Evolutionary conservation across 139 green algal species (phyloP).

Genomic region (Tetradesmus obliquus): DNA sequence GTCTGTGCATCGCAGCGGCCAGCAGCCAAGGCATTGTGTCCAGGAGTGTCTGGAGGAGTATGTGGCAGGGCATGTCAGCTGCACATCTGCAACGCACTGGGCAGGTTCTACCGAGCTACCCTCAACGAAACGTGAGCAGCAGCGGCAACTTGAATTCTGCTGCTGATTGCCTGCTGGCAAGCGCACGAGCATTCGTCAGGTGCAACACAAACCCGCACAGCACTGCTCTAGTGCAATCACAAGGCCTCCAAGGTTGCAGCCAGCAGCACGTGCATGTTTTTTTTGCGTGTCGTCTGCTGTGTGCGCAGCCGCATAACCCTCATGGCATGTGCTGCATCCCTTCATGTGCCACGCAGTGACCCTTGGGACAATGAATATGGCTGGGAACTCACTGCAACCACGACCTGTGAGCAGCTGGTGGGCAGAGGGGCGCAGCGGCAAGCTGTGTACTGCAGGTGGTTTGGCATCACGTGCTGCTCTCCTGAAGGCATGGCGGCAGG

Average conservation of each 20-base stretch:
- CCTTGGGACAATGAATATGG: conserved; percentile 36
- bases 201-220: no score
- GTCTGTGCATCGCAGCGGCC: not conserved
- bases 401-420: conserved; percentile 2
- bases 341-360: not conserved
- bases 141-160: not conserved
- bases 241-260: no score
- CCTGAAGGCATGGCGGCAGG: not conserved
- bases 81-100: conserved; percentile 9
- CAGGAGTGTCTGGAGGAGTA: not conserved
- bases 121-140: conserved; percentile 13
- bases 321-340: not conserved
- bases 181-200: no score
- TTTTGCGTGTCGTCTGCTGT: no score
- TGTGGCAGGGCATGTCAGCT: not conserved
- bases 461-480: conserved; percentile 37
- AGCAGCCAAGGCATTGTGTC: not conserved
- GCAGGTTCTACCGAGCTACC: conserved; percentile 14
- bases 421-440: not conserved
- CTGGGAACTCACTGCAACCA: conserved; percentile 14
- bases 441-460: conserved; percentile 40
- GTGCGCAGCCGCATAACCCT: not conserved
- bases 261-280: no score
- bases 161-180: not conserved
- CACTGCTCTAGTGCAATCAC: no score